These are phyloP conservation scores for Beta corolliflora DNA, from an alignment of 179 eudicot genomes.

Conservation along the genomic window DNA sequence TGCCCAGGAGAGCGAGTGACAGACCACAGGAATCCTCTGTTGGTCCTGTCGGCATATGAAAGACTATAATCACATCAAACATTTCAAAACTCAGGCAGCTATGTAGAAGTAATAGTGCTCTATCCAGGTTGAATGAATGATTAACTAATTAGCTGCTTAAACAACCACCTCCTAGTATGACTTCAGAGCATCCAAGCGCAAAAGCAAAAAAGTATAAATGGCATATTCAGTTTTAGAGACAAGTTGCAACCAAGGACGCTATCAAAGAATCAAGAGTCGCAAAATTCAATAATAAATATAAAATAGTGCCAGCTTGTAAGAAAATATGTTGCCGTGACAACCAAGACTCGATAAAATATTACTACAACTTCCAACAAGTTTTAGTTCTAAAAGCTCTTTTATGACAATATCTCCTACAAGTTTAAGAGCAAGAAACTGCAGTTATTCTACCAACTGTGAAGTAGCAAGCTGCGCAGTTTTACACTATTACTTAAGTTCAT, in stretches of 20 bases:
- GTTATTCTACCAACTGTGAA: neutral
- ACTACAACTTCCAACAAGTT: neutral
- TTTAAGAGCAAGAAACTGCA: neutral
- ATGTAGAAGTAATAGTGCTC: neutral
- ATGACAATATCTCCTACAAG: too few relatives aligned
- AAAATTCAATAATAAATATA: neutral
- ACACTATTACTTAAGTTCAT: neutral
- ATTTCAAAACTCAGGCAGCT: neutral
- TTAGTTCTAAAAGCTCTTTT: neutral
- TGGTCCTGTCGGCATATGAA: neutral
- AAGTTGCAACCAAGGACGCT: neutral
- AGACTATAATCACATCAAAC: constrained; percentile 7
- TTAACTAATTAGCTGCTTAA: neutral
- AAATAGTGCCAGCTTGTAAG: neutral
- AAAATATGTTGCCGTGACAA: neutral
- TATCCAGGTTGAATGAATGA: neutral
- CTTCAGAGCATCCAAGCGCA: neutral
- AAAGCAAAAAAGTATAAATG: neutral
- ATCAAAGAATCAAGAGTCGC: neutral
- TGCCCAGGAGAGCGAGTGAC: neutral
- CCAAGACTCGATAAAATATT: neutral
- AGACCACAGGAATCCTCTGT: neutral
- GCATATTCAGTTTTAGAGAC: neutral
- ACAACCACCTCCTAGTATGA: neutral
- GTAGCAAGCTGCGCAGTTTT: too few relatives aligned